Base-by-base conservation (phyloP, 2,329 filamentous ascomycete species). In the Monosporascus sp. region DNA sequence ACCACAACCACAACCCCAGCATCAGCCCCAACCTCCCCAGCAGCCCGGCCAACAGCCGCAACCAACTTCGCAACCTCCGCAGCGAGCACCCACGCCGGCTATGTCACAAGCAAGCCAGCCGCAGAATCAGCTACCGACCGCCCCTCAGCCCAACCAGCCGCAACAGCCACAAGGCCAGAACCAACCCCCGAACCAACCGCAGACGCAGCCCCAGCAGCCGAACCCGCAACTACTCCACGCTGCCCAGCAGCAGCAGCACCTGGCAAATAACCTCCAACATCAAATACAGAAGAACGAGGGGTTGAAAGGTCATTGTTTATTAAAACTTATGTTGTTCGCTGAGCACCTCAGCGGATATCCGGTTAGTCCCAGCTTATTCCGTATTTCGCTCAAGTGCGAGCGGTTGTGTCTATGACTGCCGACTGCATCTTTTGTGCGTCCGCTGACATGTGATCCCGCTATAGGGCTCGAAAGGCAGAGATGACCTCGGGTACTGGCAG, bases 401-500 rank as follows among this genome's bases (percentile, higher is more conserved):
- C 11, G 27, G 27, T 31, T 11, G 11, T 14, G 1, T 31, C 8
- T 14, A 11, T 2, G 9, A 31, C 27, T 31, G 27, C 9, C 27
- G 27, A 31, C 27, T 31, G 27, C 27, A 31, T 31, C 27, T 5
- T 31, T 31, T 31, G 9, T 31, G 3, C 27, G 9, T 11, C 55
- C 38, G 50, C 54, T 61, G 51, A 62, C 51, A 7, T 41, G 40
- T 45, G 50, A 55, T 31, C 27, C 27, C 27, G 27, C 27, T 65
- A 22, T 64, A 83, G 79, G 79, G 76, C 49, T 69, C 76, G 16
- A 84, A 82, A 63, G 79, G 81, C 59, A 79, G 81, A 55, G 85
- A 87, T 55, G 87, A 91, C 63, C 72, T 96, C 5, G 71, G 76
- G 0, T 88, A 89, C 63, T 97, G 93, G 93, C 81, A 87, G 59